Conservation (phyloP, 2,329 filamentous ascomycete genomes). For the Colletotrichum sp. region DNA sequence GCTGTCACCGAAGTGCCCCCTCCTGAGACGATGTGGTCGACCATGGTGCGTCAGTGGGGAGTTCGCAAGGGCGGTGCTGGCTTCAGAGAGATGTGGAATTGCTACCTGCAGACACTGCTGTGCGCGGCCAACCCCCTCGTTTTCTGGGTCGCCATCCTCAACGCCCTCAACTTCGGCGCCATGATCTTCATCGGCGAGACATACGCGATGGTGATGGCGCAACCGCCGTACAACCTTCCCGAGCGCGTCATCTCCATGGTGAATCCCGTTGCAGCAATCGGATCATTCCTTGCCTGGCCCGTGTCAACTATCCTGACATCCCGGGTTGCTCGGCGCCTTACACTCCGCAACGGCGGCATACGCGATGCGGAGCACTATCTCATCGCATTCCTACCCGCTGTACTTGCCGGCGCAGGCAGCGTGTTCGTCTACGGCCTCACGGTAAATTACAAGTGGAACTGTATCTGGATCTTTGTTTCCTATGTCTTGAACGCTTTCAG, state of each 20-base stretch:
- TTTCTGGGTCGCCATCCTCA: slow-evolving; percentile 29
- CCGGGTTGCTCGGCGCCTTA: slow-evolving; percentile 25
- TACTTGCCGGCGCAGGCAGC: slow-evolving; percentile 23
- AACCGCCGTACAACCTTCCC: slow-evolving; percentile 21
- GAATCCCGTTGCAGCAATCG: slow-evolving; percentile 8
- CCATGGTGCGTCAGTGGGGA: background rate
- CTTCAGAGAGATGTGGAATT: slow-evolving; percentile 19
- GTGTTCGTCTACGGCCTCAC: slow-evolving; percentile 24
- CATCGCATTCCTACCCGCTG: slow-evolving; percentile 25
- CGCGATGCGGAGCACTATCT: slow-evolving; percentile 31
- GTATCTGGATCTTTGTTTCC: slow-evolving; percentile 14
- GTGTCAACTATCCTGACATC: slow-evolving; percentile 21
- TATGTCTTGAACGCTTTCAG: slow-evolving; percentile 25
- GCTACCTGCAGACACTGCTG: slow-evolving; percentile 26
- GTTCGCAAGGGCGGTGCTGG: slow-evolving; percentile 12
- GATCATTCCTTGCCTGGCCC: slow-evolving; percentile 23
- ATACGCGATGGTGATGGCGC: slow-evolving; percentile 21
- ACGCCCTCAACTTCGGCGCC: slow-evolving; percentile 27
- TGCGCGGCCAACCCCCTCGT: slow-evolving; percentile 30
- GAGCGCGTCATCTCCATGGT: slow-evolving; percentile 15
- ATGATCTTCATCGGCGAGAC: slow-evolving; percentile 28
- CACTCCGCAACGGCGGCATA: slow-evolving; percentile 26
- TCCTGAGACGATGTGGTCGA: slow-evolving; percentile 4
- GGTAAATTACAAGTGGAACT: slow-evolving; percentile 21
- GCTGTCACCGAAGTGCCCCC: background rate